These are phyloP conservation scores for Plenodomus tracheiphilus DNA, from an alignment of 2,329 filamentous ascomycete species.

Conservation along the genomic window DNA sequence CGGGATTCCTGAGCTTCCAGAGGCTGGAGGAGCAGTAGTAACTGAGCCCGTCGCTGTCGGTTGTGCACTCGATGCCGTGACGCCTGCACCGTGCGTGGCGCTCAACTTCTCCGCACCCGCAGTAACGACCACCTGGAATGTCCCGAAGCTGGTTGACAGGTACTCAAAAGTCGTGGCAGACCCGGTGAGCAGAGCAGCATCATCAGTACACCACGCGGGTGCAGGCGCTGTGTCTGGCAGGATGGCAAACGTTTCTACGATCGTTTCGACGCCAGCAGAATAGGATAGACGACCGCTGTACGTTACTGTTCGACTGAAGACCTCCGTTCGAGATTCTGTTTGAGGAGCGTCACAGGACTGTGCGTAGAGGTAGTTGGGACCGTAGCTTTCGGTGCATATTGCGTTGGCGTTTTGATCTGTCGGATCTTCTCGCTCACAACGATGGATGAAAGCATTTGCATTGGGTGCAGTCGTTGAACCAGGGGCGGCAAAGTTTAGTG, in stretches of 20 bases:
- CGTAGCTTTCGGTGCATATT: slow-evolving; percentile 2
- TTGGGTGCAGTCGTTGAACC: background rate
- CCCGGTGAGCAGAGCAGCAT: background rate
- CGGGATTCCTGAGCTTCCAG: background rate
- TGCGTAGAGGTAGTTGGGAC: background rate
- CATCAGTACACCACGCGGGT: background rate
- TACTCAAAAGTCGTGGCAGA: background rate
- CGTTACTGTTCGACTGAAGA: background rate
- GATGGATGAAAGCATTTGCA: background rate
- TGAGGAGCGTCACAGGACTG: background rate
- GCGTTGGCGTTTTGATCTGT: background rate
- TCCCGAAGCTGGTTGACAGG: background rate
- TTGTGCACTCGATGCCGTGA: background rate
- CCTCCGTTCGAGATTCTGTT: background rate
- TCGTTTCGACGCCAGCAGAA: slow-evolving; percentile 5
- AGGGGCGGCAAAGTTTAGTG: background rate
- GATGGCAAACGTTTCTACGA: background rate
- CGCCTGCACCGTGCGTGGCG: slow-evolving; percentile 4
- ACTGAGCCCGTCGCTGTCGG: background rate
- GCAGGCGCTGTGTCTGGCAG: background rate
- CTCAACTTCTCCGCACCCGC: slow-evolving; percentile 8
- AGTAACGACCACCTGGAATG: slow-evolving; percentile 7
- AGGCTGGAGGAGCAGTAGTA: background rate
- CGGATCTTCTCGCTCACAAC: background rate
- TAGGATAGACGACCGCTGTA: slow-evolving; percentile 1